phyloP scores from a whole-genome alignment of 2,329 filamentous ascomycete genomes.

The Catunica adiposa region DNA sequence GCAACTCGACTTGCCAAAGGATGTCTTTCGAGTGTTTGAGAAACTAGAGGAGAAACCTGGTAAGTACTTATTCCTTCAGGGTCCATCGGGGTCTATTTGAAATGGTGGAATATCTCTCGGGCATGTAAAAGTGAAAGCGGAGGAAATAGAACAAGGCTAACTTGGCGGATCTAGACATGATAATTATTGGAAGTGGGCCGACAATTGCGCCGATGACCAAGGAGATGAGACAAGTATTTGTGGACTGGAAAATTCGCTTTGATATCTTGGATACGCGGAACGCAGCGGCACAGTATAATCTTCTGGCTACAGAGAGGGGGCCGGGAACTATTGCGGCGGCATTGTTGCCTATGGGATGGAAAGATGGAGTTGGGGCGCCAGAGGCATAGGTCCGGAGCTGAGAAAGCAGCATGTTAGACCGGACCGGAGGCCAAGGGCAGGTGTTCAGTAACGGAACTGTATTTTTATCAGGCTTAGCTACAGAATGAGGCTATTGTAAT shows the following conservation, averaged over 20 bases:
- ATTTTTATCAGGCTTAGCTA: not conserved
- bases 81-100: too few species aligned
- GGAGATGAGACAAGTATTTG: constrained; percentile 53
- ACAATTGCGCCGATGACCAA: constrained; percentile 62
- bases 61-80: constrained; percentile 30
- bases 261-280: constrained; percentile 88
- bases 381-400: too few species aligned
- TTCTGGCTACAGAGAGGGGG: constrained; percentile 86
- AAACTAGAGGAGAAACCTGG: constrained; percentile 79
- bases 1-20: constrained; percentile 59
- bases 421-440: too few species aligned
- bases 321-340: constrained; percentile 73
- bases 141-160: constrained; percentile 10
- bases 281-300: constrained; percentile 84
- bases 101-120: not conserved
- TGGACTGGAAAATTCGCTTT: constrained; percentile 63
- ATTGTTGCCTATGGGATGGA: constrained; percentile 73
- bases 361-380: constrained; percentile 35
- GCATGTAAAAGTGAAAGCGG: not conserved
- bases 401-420: too few species aligned
- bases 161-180: constrained; percentile 43
- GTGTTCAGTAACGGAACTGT: not conserved
- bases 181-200: constrained; percentile 76
- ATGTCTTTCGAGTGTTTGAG: constrained; percentile 59
- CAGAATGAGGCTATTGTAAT: not conserved